Base-by-base conservation (phyloP, 192 early-diverging fungal species). In the Coemansia sp. region DNA sequence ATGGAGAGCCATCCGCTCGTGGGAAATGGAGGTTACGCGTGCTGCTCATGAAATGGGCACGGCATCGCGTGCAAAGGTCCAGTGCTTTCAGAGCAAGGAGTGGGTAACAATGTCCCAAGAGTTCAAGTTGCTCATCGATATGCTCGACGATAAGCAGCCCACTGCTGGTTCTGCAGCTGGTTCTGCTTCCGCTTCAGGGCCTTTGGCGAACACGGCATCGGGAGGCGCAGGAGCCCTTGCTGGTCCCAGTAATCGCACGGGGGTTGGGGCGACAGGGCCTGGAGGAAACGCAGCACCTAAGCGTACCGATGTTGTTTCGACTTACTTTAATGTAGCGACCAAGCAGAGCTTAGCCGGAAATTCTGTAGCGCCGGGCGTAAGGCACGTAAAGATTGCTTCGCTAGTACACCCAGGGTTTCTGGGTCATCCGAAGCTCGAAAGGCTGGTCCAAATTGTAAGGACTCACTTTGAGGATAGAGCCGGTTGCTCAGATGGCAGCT, bases 401-500 rank as follows among this genome's bases (percentile, higher is more conserved):
- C 65, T 75, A 36, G 62, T 67, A 11, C 63, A 61, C 11, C 55
- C 69, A 20, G 76, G 67, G 20, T 78, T 87, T 25, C 64, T 81
- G 25, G 85, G 88, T 9, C 95, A 97, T 77, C 94, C 94, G 7
- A 97, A 97, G 73, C 66, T 95, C 9, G 87, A 89, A 41, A 67
- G 80, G 15, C 73, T 95, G 29, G 70, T 90, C 7, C 64, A 76
- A 5, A 65, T 90, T 3, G 82, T 96, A 0, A 63, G 86, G 13
- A 74, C 82, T 11, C 95, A 97, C 72, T 89, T 97, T 63, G 59
- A 65, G 9, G 62, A 84, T 49, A 70, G 75, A 2, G 70, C 84
- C 22, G 3, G 29, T 15, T 49, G n/a, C 9, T 72, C 75, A 5
- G 75, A 65, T 13, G 59, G 33, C 8, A 68, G 60, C 5, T 77